Evolutionary conservation across 192 early-diverging fungal genomes (phyloP).

Genomic region (Podila verticillata): DNA sequence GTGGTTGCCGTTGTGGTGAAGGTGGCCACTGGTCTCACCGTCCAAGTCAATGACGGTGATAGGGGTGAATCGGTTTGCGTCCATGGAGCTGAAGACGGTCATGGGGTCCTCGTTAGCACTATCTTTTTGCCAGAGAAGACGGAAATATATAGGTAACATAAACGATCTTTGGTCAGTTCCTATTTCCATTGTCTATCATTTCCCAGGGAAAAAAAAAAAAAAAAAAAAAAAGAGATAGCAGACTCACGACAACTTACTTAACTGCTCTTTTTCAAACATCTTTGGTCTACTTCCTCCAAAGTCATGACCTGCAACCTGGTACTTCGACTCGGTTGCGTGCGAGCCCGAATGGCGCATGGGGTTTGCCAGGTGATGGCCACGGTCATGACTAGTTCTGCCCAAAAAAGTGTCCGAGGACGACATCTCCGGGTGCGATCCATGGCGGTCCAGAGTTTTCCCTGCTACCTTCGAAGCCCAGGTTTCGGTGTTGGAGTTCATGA

Average conservation of each 20-base stretch:
- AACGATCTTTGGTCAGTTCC: not conserved
- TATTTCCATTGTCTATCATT: too few relatives aligned
- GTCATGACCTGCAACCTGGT: not conserved
- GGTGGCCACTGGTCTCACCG: not conserved
- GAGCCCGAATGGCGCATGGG: not conserved
- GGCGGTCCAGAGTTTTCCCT: not conserved
- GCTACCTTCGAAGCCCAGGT: not conserved
- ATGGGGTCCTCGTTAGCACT: slow-evolving; percentile 1
- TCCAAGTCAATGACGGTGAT: not conserved
- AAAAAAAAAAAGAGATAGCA: not conserved
- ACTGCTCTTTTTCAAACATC: not conserved
- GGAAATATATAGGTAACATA: not conserved
- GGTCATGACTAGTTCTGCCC: too few relatives aligned
- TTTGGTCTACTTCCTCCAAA: not conserved
- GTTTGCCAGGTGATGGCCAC: not conserved
- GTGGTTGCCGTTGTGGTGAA: not conserved
- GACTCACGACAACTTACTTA: not conserved
- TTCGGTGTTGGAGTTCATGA: not conserved
- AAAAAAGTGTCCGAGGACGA: not conserved
- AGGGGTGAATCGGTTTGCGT: not conserved
- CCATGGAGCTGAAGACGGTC: not conserved
- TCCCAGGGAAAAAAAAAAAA: too few relatives aligned
- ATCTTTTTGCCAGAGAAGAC: not conserved
- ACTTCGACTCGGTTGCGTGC: not conserved
- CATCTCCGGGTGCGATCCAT: not conserved